A percentile compares a stretch with the other conserved stretches of the same genome.
These are phyloP conservation scores for Globisporangium rhizosaccharum DNA, from an alignment of 352 stramenopile species.

Conservation along the genomic window DNA sequence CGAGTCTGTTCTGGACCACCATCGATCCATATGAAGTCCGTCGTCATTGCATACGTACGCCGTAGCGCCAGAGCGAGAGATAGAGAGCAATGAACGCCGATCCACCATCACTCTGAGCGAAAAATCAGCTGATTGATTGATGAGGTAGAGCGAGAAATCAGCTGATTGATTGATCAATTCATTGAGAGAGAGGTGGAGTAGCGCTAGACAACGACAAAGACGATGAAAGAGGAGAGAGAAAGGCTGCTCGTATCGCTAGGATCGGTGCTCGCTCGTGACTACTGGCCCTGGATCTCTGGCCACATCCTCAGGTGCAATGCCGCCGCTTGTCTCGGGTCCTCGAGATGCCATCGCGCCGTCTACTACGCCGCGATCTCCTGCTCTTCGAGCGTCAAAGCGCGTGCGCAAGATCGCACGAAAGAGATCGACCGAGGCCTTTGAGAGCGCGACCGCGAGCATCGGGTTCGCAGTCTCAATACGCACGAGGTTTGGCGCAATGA, in stretches of 20 bases:
- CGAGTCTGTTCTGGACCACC: too few species aligned
- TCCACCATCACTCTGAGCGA: too few species aligned
- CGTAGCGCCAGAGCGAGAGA: too few species aligned
- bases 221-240: background rate
- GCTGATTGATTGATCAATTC: too few species aligned
- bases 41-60: background rate
- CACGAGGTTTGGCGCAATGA: constrained; percentile 87
- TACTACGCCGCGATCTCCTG: background rate
- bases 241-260: background rate
- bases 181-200: too few species aligned
- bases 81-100: too few species aligned
- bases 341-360: background rate
- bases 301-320: background rate
- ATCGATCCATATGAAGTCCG: too few species aligned
- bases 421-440: constrained; percentile 81
- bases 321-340: background rate
- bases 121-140: too few species aligned
- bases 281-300: too few species aligned
- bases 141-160: too few species aligned
- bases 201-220: background rate
- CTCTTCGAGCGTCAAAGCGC: constrained; percentile 22
- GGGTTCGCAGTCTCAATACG: constrained; percentile 80
- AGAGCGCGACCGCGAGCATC: constrained; percentile 80
- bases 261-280: too few species aligned
- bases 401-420: constrained; percentile 50